A percentile compares a stretch with the other conserved stretches of the same genome.
phyloP scores from a whole-genome alignment of 139 green algal genomes.

The Gonium pectorale region DNA sequence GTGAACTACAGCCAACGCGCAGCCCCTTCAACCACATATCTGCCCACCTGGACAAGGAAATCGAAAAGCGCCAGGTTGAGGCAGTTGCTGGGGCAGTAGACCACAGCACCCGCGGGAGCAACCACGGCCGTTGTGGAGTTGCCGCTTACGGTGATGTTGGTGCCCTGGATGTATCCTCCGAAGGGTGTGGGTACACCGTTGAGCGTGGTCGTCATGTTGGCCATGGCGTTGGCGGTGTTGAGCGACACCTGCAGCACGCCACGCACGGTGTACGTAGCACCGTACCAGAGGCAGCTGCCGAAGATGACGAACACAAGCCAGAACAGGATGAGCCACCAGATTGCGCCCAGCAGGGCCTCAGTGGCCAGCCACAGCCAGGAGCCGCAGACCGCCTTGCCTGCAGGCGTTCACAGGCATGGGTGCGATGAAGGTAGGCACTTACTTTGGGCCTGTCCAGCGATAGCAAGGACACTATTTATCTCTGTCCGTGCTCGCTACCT shows the following conservation, averaged over 20 bases:
- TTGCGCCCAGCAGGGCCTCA: slow-evolving; percentile 11
- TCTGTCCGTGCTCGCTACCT: not conserved
- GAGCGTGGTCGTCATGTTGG: not conserved
- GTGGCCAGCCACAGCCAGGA: slow-evolving; percentile 51
- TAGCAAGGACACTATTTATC: no score
- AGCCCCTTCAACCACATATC: no score
- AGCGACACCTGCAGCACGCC: slow-evolving; percentile 7
- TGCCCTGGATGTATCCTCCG: no score
- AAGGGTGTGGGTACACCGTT: no score
- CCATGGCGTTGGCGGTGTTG: not conserved
- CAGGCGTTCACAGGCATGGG: not conserved
- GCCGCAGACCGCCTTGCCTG: slow-evolving; percentile 47
- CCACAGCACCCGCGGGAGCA: not conserved
- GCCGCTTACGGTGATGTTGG: no score
- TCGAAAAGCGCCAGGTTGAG: slow-evolving; percentile 42
- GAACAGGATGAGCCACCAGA: slow-evolving; percentile 53
- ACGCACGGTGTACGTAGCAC: slow-evolving; percentile 34
- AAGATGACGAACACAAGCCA: slow-evolving; percentile 55
- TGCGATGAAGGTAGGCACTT: not conserved
- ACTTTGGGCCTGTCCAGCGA: not conserved
- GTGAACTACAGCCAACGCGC: no score
- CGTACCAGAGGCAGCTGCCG: slow-evolving; percentile 53
- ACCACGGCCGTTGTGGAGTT: no score
- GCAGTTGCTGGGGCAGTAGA: slow-evolving; percentile 11
- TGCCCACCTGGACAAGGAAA: slow-evolving; percentile 23